Base-by-base conservation (phyloP, 2,329 filamentous ascomycete species). In the Zarea fungicola region DNA sequence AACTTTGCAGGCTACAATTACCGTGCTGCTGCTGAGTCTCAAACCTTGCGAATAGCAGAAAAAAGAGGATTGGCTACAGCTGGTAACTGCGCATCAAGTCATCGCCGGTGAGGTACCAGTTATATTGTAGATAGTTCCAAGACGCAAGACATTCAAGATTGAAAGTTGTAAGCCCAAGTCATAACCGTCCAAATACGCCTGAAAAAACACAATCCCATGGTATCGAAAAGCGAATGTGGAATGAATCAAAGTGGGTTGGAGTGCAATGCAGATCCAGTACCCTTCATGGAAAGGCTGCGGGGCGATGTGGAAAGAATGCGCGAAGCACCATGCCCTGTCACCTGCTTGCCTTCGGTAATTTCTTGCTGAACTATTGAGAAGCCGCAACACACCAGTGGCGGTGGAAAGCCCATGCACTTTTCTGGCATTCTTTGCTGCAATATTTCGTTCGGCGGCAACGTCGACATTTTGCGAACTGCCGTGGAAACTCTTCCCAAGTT, bases 351-450 rank as follows among this genome's bases (percentile, higher is more conserved):
- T n/a, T n/a, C n/a, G n/a, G n/a, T n/a, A n/a, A n/a, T n/a, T n/a
- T n/a, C n/a, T n/a, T n/a, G n/a, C n/a, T n/a, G n/a, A n/a, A n/a
- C 66, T 65, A 79, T 68, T 77, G 74, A 28, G 77, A 72, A 42
- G 87, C 87, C 52, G 85, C 84, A 51, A 93, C 85, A 66, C 93
- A 99, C 93, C 93, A 99, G 71, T 97, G 95, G 53, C 93, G 84
- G 66, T 99, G 93, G 69, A 90, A 97, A 23, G 93, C 90, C 93
- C 93, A 99, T 9, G 93, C 95, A 59, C 89, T 95, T 76, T 97
- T 97, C 71, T 99, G 93, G 70, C 93, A 99, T 68, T 99, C 93
- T 70, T 99, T 99, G 79, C 91, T 96, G 83, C 93, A 99, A 73
- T 96, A 96, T 69, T 99, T 99, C 54, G 93, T 99, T 56, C 93